Conservation (phyloP, 305 asterid species). For the Caryopteris hybrid region DNA sequence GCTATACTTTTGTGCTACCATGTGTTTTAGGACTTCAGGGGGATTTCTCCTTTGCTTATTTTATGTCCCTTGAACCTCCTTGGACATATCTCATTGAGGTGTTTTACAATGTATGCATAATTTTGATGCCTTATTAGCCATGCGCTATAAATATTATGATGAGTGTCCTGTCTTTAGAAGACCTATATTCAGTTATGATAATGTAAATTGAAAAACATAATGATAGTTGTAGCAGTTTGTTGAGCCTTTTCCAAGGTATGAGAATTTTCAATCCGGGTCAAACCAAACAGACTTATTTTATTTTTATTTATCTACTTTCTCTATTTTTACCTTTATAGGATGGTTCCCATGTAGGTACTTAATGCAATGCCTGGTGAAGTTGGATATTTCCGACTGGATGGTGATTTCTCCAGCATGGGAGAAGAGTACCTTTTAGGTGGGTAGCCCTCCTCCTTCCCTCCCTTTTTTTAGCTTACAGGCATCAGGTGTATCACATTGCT, state of each 20-base stretch:
- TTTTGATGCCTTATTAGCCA: not conserved
- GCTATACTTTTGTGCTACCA: not conserved
- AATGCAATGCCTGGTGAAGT: constrained; percentile 46
- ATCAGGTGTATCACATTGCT: not conserved
- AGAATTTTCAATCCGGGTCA: not conserved
- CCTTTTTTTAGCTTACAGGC: not conserved
- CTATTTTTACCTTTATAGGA: no score
- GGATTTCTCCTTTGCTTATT: not conserved
- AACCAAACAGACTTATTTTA: not conserved
- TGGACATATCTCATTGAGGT: not conserved
- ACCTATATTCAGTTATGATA: not conserved
- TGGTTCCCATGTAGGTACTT: constrained; percentile 40
- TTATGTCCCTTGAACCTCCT: not conserved
- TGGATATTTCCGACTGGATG: constrained; percentile 45
- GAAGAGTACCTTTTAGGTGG: constrained; percentile 82
- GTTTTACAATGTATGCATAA: not conserved
- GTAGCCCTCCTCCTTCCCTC: not conserved
- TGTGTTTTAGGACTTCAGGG: not conserved
- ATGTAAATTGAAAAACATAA: not conserved
- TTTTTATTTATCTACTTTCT: not conserved
- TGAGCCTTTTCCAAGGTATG: not conserved
- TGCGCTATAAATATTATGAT: not conserved
- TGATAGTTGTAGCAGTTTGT: not conserved
- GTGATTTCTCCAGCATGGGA: constrained; percentile 54
- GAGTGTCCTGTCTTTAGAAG: not conserved